Conservation (phyloP, 768 basidiomycete species). For the Daedaleopsis nitida region DNA sequence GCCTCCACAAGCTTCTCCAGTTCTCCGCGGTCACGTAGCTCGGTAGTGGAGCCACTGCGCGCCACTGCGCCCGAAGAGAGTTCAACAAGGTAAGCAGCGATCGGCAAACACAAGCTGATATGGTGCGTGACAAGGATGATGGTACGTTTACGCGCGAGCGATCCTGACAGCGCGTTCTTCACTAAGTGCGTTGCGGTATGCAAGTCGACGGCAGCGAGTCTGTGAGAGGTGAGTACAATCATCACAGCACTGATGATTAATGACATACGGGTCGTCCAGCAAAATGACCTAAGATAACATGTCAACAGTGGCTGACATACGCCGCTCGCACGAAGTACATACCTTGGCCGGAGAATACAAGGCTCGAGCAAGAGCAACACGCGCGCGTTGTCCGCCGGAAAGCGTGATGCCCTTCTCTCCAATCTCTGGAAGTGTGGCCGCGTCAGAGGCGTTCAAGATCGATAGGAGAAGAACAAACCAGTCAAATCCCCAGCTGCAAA, state of each 20-base stretch:
- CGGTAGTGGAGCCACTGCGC: slow-evolving; percentile 52
- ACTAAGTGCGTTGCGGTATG: slow-evolving; percentile 76
- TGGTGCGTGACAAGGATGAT: slow-evolving; percentile 87
- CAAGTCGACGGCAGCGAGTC: slow-evolving; percentile 73
- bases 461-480: slow-evolving; percentile 38
- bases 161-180: slow-evolving; percentile 60
- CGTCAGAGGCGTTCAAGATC: neutral
- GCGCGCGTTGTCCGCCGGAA: slow-evolving; percentile 74
- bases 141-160: slow-evolving; percentile 64
- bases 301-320: neutral
- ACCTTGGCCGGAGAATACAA: slow-evolving; percentile 73
- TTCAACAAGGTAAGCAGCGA: slow-evolving; percentile 69
- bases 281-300: slow-evolving; percentile 48
- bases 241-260: slow-evolving; percentile 12
- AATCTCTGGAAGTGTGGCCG: slow-evolving; percentile 48
- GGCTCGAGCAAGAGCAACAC: slow-evolving; percentile 77
- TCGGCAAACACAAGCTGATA: slow-evolving; percentile 68
- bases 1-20: slow-evolving; percentile 47
- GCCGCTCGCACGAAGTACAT: neutral
- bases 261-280: slow-evolving; percentile 69
- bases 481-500: slow-evolving; percentile 80
- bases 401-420: slow-evolving; percentile 81
- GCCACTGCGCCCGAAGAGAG: slow-evolving; percentile 50
- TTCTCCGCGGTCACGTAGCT: slow-evolving; percentile 45
- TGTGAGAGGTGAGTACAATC: slow-evolving; percentile 25